Conservation (phyloP, 2,329 filamentous ascomycete species). For the Phaeosphaeria sp. region DNA sequence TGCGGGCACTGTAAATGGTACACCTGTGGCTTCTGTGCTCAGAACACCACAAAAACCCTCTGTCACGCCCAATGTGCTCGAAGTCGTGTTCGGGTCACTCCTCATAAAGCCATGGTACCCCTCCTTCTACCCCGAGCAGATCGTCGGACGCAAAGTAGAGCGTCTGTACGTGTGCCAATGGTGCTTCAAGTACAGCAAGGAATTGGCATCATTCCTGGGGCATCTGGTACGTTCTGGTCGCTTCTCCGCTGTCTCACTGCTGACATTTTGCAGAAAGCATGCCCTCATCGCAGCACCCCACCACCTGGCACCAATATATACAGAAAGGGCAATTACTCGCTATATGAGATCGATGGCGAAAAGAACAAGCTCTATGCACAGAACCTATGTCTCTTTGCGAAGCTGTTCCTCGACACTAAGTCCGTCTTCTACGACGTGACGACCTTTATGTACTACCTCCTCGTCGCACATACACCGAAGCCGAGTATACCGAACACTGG, state of each 20-base stretch:
- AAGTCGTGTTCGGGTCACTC: conserved; percentile 83
- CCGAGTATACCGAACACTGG: conserved; percentile 41
- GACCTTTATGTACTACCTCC: conserved; percentile 92
- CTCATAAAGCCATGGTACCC: conserved; percentile 92
- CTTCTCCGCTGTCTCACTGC: background rate
- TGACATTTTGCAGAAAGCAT: conserved; percentile 50
- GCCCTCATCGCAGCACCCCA: conserved; percentile 48
- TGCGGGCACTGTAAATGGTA: conserved; percentile 25
- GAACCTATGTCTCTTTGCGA: conserved; percentile 94
- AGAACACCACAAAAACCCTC: conserved; percentile 25
- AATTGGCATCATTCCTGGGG: conserved; percentile 56
- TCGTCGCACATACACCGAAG: conserved; percentile 72
- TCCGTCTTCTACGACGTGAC: conserved; percentile 97
- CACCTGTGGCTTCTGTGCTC: conserved; percentile 13
- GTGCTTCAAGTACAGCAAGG: conserved; percentile 90
- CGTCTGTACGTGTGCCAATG: conserved; percentile 85
- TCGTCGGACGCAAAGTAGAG: conserved; percentile 53
- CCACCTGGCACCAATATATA: conserved; percentile 80
- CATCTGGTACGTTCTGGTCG: conserved; percentile 43
- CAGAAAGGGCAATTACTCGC: conserved; percentile 77
- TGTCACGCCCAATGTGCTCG: conserved; percentile 78
- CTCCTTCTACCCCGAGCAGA: conserved; percentile 81
- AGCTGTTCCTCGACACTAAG: conserved; percentile 97
- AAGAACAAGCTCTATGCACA: conserved; percentile 88
- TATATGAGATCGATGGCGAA: conserved; percentile 94